A percentile compares a stretch with the other conserved stretches of the same genome.
Evolutionary conservation across 495 filamentous ascomycete genomes (phyloP).

Genomic region (Talaromyces proteolyticus): DNA sequence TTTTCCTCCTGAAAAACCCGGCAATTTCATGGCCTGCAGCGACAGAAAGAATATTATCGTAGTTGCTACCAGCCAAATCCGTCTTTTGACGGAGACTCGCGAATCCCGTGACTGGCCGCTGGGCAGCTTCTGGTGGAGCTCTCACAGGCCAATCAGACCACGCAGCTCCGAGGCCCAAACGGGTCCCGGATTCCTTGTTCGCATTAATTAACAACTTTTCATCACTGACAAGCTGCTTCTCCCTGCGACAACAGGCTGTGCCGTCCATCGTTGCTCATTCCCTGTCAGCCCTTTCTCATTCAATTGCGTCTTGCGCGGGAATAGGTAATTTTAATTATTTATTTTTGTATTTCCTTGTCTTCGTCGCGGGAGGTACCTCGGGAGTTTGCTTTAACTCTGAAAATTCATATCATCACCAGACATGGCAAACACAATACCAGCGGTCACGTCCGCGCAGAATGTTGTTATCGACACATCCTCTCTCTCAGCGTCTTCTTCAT

Average conservation of each 20-base stretch:
- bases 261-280: background rate
- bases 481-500: constrained; percentile 43
- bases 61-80: no score
- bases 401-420: background rate
- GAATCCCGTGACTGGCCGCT: background rate
- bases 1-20: no score
- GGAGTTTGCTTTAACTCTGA: background rate
- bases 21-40: no score
- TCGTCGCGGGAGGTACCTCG: background rate
- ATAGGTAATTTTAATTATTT: background rate
- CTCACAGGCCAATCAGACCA: background rate
- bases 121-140: background rate
- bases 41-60: no score
- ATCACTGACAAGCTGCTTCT: background rate
- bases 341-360: background rate
- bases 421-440: background rate
- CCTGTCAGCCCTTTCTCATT: background rate
- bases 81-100: background rate
- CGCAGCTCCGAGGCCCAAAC: background rate
- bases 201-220: background rate
- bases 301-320: background rate
- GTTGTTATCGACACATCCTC: constrained; percentile 42
- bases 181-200: background rate
- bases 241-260: background rate
- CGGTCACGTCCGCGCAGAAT: background rate